These are phyloP conservation scores for Umbellularia californica DNA, from an alignment of 164 flowering plant genomes.

Conservation along the genomic window DNA sequence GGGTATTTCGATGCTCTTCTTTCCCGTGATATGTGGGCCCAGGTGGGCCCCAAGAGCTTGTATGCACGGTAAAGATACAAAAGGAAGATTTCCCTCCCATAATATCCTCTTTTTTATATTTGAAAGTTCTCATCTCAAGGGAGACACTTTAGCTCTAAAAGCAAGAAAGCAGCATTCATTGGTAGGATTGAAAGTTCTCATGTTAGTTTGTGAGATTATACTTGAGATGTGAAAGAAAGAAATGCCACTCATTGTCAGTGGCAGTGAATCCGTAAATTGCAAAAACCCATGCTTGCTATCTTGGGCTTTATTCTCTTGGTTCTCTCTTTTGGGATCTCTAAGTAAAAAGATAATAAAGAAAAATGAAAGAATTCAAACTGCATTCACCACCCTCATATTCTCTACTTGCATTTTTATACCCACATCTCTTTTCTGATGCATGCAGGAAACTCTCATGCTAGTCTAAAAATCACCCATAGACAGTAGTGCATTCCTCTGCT, in stretches of 20 bases:
- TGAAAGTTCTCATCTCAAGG: not conserved
- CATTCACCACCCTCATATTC: not conserved
- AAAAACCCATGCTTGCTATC: not conserved
- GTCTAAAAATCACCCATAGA: not conserved
- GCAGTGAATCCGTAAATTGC: too few species aligned
- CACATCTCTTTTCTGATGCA: not conserved
- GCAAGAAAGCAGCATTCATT: not conserved
- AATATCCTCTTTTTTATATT: not conserved
- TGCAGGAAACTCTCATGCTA: slow-evolving; percentile 1
- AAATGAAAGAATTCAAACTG: not conserved
- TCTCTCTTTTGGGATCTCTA: not conserved
- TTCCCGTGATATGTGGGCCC: too few species aligned
- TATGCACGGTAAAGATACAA: not conserved
- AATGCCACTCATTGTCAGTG: too few species aligned
- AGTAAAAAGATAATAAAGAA: too few species aligned
- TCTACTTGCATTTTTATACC: not conserved
- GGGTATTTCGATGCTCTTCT: too few species aligned
- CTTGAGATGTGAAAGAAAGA: too few species aligned
- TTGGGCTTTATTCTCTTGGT: slow-evolving; percentile 2
- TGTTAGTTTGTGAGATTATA: not conserved
- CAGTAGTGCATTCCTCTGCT: not conserved
- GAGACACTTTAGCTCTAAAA: not conserved
- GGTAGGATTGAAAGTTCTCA: not conserved
- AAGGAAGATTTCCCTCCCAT: not conserved
- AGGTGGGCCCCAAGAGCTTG: too few species aligned